Evolutionary conservation across 169 alveolate species (phyloP).

Genomic region (Plasmodium ovale): DNA sequence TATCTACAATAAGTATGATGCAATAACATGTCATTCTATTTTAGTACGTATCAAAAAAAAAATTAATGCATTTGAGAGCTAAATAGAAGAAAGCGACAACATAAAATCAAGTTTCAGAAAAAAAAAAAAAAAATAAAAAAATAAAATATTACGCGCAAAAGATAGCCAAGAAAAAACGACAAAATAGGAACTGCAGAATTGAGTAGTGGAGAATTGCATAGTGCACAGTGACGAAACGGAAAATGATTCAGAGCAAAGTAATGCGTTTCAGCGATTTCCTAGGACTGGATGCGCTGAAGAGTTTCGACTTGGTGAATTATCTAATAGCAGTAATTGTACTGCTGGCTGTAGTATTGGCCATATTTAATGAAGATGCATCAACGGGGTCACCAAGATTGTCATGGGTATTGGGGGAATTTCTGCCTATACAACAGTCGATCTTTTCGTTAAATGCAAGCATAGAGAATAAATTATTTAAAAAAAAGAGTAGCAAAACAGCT

Average conservation of each 20-base stretch:
- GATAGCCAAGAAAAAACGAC: not conserved
- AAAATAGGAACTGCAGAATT: not conserved
- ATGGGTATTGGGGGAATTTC: constrained; percentile 75
- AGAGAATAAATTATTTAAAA: constrained; percentile 43
- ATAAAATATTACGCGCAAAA: too few relatives aligned
- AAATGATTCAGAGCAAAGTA: constrained; percentile 28
- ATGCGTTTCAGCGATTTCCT: constrained; percentile 19
- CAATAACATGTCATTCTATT: too few relatives aligned
- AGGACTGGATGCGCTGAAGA: constrained; percentile 35
- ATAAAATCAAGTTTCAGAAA: too few relatives aligned
- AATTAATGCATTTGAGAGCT: too few relatives aligned
- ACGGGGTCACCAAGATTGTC: constrained; percentile 72
- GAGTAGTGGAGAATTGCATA: too few relatives aligned
- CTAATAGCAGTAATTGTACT: constrained; percentile 58
- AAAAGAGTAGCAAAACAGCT: constrained; percentile 27
- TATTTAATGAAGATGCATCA: constrained; percentile 74
- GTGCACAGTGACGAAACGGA: not conserved
- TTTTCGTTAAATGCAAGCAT: constrained; percentile 40
- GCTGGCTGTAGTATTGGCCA: constrained; percentile 57
- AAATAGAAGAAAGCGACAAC: too few relatives aligned
- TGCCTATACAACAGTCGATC: constrained; percentile 73
- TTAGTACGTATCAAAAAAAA: too few relatives aligned
- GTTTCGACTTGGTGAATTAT: constrained; percentile 48
- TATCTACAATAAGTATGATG: too few relatives aligned
- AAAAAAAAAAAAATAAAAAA: too few relatives aligned